Base-by-base conservation (phyloP, 2,329 filamentous ascomycete genomes). In the Monilinia fructigena region DNA sequence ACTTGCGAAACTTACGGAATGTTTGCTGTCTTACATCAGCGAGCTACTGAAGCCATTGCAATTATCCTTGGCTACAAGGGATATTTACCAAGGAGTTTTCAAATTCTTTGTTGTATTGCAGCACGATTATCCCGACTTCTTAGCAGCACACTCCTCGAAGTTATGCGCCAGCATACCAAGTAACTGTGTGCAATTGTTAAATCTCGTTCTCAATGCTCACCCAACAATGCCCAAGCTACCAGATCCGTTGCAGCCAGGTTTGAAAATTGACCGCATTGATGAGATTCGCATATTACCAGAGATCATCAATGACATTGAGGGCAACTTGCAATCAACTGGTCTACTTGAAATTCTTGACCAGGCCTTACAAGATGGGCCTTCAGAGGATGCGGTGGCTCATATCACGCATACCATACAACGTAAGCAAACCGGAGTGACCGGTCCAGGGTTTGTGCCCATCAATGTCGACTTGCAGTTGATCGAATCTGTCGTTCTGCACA, bases 41-140 rank as follows among this genome's bases (percentile, higher is more conserved):
- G 89, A 94, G 71, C 85, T 95, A 69, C 82, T 97, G 70, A 95
- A 94, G 78, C 84, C 88, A 12, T 80, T 88, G 38, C 88, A 88
- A 67, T 83, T 92, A 20, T 83, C 88, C 4, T 82, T 86, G 45
- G 83, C 91, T 61, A 86, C 89, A 45, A 93, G 92, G 76, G 91
- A 94, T 65, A 86, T 96, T 68, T 97, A 97, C 77, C 89, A 92
- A 68, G 92, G 89, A 11, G 86, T 91, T 1, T 81, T 96, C 58
- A 93, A 96, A 75, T 85, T 97, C 68, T 80, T 98, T 65, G 81
- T 96, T 45, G 85, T 96, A 63, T 81, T 99, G 63, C 91, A 97
- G 72, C 95, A 98, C 75, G 95, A 99, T 77, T 98, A 92, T 78
- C 91, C 94, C 0, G 93, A 97, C 66, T 99, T 97, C 77, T 80